A percentile compares a stretch with the other conserved stretches of the same genome.
Evolutionary conservation across 2,329 filamentous ascomycete species (phyloP).

Genomic region (Diaporthe sp.): DNA sequence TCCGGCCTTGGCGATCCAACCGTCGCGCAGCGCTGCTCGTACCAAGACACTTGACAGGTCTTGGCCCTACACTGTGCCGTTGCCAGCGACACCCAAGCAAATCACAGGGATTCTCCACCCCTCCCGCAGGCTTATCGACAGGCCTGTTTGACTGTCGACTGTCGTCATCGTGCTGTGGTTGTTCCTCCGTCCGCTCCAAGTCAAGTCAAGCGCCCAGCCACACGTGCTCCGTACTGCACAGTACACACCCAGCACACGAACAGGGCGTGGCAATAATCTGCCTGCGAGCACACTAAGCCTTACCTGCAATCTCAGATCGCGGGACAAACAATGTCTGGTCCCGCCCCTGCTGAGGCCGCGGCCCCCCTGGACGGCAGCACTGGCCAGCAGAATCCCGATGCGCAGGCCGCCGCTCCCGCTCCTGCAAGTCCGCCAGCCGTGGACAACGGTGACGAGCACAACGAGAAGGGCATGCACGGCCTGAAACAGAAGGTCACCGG

Average conservation of each 20-base stretch:
- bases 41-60: constrained; percentile 32
- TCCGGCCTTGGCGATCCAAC: constrained; percentile 30
- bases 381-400: constrained; percentile 6
- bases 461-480: constrained; percentile 39
- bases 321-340: constrained; percentile 35
- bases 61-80: constrained; percentile 25
- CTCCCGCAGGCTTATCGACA: constrained; percentile 19
- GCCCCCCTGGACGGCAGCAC: constrained; percentile 9
- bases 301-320: constrained; percentile 8
- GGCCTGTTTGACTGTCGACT: not conserved
- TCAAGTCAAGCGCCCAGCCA: constrained; percentile 31
- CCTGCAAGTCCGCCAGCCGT: not conserved
- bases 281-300: constrained; percentile 2
- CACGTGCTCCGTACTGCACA: constrained; percentile 10
- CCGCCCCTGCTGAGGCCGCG: constrained; percentile 15
- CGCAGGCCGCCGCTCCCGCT: not conserved
- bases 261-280: constrained; percentile 31
- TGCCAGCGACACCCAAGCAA: not conserved
- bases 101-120: constrained; percentile 26
- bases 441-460: not conserved
- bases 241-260: not conserved
- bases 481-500: constrained; percentile 53
- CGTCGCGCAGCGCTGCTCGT: constrained; percentile 8
- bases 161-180: constrained; percentile 34
- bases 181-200: constrained; percentile 11